These are phyloP conservation scores for Neospora caninum DNA, from an alignment of 169 alveolate species.

Conservation along the genomic window DNA sequence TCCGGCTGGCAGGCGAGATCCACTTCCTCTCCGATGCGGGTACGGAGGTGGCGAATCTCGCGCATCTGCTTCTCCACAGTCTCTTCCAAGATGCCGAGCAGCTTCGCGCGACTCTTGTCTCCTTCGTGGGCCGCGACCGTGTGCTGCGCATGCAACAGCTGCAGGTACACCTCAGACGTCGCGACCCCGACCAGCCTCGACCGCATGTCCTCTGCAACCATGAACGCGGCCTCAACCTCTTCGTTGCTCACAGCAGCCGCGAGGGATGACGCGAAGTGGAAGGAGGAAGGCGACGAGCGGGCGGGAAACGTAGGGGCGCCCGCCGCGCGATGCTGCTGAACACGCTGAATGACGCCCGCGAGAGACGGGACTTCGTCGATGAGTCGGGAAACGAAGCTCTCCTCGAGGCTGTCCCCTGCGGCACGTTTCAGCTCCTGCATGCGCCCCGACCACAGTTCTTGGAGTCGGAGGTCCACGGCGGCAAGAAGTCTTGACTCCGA, in stretches of 20 bases:
- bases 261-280: neutral
- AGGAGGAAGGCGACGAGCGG: neutral
- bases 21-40: neutral
- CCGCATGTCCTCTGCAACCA: constrained; percentile 55
- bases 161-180: neutral
- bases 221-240: constrained; percentile 46
- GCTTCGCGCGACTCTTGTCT: neutral
- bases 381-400: neutral
- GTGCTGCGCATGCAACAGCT: neutral
- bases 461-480: constrained; percentile 60
- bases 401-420: neutral
- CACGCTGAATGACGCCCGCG: neutral
- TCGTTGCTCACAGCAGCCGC: neutral
- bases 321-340: neutral
- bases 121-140: neutral
- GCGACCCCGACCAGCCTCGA: neutral
- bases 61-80: neutral
- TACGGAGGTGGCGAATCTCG: neutral
- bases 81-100: neutral
- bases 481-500: neutral
- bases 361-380: neutral
- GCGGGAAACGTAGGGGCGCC: neutral
- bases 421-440: constrained; percentile 35
- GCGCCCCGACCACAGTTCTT: constrained; percentile 65
- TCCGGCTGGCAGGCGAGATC: constrained; percentile 36